Percentiles rank a stretch among this genome's conserved stretches.
These are phyloP conservation scores for Fraxinus greggii DNA, from an alignment of 305 asterid genomes.

Conservation along the genomic window DNA sequence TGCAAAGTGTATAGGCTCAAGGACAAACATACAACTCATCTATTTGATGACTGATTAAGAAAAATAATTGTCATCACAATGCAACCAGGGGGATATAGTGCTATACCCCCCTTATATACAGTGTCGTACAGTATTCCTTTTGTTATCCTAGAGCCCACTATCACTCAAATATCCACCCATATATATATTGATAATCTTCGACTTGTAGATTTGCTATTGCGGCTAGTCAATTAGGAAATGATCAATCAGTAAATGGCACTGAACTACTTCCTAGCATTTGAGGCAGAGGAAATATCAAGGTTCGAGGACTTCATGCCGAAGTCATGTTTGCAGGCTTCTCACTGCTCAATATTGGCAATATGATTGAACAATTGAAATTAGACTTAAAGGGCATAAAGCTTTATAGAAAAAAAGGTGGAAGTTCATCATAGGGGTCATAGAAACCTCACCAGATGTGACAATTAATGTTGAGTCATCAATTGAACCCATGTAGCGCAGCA, in stretches of 20 bases:
- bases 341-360: background rate
- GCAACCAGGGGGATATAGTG: background rate
- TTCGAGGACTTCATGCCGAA: background rate
- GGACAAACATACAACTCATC: background rate
- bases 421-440: background rate
- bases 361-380: background rate
- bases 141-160: background rate
- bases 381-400: background rate
- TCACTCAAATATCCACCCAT: background rate
- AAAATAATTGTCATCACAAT: background rate
- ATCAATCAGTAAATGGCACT: background rate
- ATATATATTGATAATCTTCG: background rate
- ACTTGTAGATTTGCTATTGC: background rate
- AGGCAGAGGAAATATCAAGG: background rate
- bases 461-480: slow-evolving; percentile 82
- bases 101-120: background rate
- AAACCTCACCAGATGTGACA: slow-evolving; percentile 65
- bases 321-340: background rate
- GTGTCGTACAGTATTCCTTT: background rate
- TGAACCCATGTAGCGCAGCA: slow-evolving; percentile 95
- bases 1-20: background rate
- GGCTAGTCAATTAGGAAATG: background rate
- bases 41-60: background rate
- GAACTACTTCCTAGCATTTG: background rate
- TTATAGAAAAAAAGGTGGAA: background rate